A percentile compares a stretch with the other conserved stretches of the same genome.
Evolutionary conservation across 73 alveolate species (phyloP).

Genomic region (Uronychia setigera): DNA sequence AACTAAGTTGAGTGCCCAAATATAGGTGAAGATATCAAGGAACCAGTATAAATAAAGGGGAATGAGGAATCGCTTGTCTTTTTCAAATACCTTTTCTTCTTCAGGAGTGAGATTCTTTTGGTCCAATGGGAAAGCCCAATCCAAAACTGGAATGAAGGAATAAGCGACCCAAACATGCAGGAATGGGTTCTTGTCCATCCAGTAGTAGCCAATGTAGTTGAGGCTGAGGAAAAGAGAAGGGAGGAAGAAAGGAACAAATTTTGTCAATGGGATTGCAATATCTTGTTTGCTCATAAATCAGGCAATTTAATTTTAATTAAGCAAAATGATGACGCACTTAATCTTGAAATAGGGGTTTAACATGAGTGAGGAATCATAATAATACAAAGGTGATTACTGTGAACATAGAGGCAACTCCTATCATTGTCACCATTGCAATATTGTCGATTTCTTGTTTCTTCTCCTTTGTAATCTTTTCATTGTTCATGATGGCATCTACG

Average conservation of each 20-base stretch:
- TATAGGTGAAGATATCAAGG: neutral
- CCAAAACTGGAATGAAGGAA: slow-evolving; percentile 15
- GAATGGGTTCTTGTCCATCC: neutral
- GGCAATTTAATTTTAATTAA: no score
- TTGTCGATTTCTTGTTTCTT: slow-evolving; percentile 7
- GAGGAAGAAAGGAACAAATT: slow-evolving; percentile 31
- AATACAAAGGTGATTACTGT: neutral
- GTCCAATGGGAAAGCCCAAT: slow-evolving; percentile 3
- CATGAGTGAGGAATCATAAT: neutral
- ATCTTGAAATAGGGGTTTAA: no score
- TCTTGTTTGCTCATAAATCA: no score
- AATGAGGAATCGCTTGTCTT: slow-evolving; percentile 32
- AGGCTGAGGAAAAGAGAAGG: neutral
- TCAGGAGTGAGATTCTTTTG: slow-evolving; percentile 2
- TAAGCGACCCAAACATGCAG: slow-evolving; percentile 9
- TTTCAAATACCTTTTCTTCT: slow-evolving; percentile 14
- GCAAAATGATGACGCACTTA: no score
- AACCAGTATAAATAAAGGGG: slow-evolving; percentile 19
- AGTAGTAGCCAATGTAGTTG: neutral
- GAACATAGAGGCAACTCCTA: neutral
- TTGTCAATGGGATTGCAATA: no score
- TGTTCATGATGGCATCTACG: slow-evolving; percentile 24
- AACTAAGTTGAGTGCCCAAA: slow-evolving; percentile 5
- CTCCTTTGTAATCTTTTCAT: slow-evolving; percentile 24
- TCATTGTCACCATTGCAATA: neutral